A percentile compares a stretch with the other conserved stretches of the same genome.
These are phyloP conservation scores for Paramecium biaurelia DNA, from an alignment of 73 alveolate genomes.

Conservation along the genomic window DNA sequence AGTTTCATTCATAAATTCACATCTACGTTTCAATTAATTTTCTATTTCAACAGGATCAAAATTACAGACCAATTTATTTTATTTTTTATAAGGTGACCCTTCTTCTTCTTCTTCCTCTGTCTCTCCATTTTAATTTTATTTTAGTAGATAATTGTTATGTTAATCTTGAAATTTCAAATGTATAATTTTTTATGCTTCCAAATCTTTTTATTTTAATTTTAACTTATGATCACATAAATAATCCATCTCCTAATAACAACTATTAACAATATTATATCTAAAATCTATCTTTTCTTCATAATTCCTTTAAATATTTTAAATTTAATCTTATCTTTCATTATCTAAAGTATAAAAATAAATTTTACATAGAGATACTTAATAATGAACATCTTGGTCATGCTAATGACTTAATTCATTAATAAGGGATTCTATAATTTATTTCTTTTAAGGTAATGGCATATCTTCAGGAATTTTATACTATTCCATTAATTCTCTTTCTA, in stretches of 20 bases:
- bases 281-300: neutral
- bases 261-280: neutral
- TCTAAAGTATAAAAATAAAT: neutral
- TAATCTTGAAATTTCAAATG: conserved; percentile 2
- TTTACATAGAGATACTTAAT: neutral
- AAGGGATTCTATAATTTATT: neutral
- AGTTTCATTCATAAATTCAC: neutral
- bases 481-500: conserved; percentile 10
- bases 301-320: neutral
- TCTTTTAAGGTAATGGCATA: neutral
- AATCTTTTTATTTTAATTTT: neutral
- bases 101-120: neutral
- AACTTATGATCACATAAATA: neutral
- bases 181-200: neutral
- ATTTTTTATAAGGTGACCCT: neutral
- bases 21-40: neutral
- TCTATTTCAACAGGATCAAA: conserved; percentile 21
- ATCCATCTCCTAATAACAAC: conserved; percentile 16
- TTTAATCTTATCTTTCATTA: conserved; percentile 2
- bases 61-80: neutral
- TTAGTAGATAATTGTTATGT: neutral
- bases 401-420: neutral
- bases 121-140: neutral
- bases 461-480: neutral
- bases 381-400: neutral